These are phyloP conservation scores for Penicillium salamii DNA, from an alignment of 495 filamentous ascomycete species.

Conservation along the genomic window DNA sequence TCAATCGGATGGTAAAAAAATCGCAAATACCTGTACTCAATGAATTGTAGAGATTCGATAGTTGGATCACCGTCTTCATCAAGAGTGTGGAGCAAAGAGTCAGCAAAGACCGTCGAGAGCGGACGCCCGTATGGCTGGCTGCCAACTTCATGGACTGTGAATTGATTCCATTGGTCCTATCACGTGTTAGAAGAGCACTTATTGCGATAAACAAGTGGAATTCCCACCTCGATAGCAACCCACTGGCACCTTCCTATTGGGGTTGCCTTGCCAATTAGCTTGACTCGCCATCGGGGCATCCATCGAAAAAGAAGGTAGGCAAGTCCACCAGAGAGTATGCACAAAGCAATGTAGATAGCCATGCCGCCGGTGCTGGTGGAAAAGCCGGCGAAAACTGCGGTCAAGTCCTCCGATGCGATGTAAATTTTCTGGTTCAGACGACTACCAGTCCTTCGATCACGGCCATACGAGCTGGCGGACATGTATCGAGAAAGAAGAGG, in stretches of 20 bases:
- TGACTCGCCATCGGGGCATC: constrained; percentile 83
- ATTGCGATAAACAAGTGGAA: neutral
- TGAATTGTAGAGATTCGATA: constrained; percentile 62
- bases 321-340: constrained; percentile 67
- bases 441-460: constrained; percentile 52
- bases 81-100: constrained; percentile 50
- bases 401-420: constrained; percentile 89
- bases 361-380: constrained; percentile 68
- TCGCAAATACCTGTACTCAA: constrained; percentile 91
- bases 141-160: constrained; percentile 65
- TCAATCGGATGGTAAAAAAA: constrained; percentile 87
- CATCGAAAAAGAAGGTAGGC: constrained; percentile 84
- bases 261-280: constrained; percentile 64
- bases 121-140: constrained; percentile 70
- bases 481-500: constrained; percentile 67
- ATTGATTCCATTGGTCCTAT: constrained; percentile 92
- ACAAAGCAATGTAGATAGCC: constrained; percentile 64
- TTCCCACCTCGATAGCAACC: constrained; percentile 79
- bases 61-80: constrained; percentile 88
- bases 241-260: constrained; percentile 74
- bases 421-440: constrained; percentile 84
- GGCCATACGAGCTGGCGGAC: constrained; percentile 54
- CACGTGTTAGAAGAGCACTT: constrained; percentile 14
- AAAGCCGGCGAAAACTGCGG: constrained; percentile 88
- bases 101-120: constrained; percentile 83